phyloP scores from a whole-genome alignment of 2,329 filamentous ascomycete species.

The Aurifilum marmelostoma region DNA sequence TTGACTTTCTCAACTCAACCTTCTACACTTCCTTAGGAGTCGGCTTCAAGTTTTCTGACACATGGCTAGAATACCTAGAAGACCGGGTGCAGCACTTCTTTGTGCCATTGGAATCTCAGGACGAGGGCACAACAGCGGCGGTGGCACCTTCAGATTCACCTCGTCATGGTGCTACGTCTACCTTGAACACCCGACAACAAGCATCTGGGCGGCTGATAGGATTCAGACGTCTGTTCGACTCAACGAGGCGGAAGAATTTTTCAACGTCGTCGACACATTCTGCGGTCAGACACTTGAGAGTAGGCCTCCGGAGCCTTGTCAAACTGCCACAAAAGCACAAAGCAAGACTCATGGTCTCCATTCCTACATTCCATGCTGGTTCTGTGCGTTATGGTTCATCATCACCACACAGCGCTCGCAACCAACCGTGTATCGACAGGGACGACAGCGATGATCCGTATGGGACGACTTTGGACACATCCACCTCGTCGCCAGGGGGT shows the following conservation, averaged over 20 bases:
- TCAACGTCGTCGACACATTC: not conserved
- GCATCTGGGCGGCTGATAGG: not conserved
- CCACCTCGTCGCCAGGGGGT: not conserved
- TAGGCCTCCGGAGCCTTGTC: not conserved
- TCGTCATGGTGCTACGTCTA: not conserved
- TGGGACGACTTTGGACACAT: conserved; percentile 3
- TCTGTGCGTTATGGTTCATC: not conserved
- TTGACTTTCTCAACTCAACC: not conserved
- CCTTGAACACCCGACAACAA: not conserved
- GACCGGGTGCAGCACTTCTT: not conserved
- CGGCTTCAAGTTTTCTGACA: not conserved
- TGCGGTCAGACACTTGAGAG: not conserved
- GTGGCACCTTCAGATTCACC: not conserved
- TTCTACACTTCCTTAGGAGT: not conserved
- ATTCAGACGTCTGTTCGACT: not conserved
- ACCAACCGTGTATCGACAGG: not conserved
- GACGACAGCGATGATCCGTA: not conserved
- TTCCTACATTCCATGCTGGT: not conserved
- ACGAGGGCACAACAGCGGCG: not conserved
- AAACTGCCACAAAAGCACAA: not conserved
- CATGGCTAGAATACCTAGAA: not conserved
- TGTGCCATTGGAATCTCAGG: not conserved
- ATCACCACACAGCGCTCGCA: not conserved
- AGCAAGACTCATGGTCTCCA: not conserved
- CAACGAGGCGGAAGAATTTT: not conserved